Base-by-base conservation (phyloP, 371 early-diverging fungal genomes). In the Apophysomyces trapeziformis region DNA sequence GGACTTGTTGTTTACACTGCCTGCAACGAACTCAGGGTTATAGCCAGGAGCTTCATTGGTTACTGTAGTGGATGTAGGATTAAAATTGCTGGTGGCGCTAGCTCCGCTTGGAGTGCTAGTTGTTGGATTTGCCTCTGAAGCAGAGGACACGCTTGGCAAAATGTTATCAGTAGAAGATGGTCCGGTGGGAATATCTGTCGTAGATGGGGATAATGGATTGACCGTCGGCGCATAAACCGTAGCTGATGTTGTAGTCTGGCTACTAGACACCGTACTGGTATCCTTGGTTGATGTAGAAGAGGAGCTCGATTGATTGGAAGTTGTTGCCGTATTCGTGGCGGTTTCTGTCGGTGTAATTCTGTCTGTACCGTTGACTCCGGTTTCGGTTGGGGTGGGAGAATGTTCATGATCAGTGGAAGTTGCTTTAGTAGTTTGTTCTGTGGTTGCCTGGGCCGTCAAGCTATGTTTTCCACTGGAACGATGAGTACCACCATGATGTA, bases 11-110 rank as follows among this genome's bases (percentile, higher is more conserved):
- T 21, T 58, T 12, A 41, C 32, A 6, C 58, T 65, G 21, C 57
- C 43, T n/a, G 35, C 14, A 35, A 65, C 59, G 6, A 58, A 43
- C 8, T 58, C 46, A 41, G 58, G n/a, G 11, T 50, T 50, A 21
- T 50, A 50, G 1, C 54, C 54, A 7, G 54, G 54, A 26, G 18
- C 11, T 7, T 8, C 54, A 8, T 50, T 21, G 21, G 9, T 50
- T 9, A 21, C 54, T 6, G 54, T 50, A 21, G 54, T 50, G 2
- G 54, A 26, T 5, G 5, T 9, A 21, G 54, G 21, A 8, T 36
- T 46, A 26, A 5, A 18, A 32, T 7, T 61, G 61, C 56, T 61
- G 59, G 26, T n/a, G 32, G 32, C 32, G 32, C 32, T 26, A 26
- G 2, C 32, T 21, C 37, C 35, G 38, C 36, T 13, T 47, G 57